A percentile compares a stretch with the other conserved stretches of the same genome.
Conservation (phyloP, 495 filamentous ascomycete genomes). For the Cudoniella acicularis region DNA sequence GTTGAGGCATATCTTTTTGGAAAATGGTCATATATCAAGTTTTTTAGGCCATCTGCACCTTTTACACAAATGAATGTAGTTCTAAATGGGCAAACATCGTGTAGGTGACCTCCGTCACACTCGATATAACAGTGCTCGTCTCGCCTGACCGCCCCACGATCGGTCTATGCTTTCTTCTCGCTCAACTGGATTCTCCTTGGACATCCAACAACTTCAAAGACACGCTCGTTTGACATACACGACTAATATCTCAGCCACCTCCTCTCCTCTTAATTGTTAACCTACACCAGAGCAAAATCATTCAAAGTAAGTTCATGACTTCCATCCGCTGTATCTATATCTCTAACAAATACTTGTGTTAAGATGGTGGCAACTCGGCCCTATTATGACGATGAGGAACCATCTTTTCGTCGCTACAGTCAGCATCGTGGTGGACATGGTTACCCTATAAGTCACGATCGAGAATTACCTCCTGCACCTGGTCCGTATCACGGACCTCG, state of each 20-base stretch:
- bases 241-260: background rate
- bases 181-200: background rate
- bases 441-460: conserved; percentile 20
- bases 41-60: background rate
- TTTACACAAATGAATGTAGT: background rate
- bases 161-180: conserved; percentile 2
- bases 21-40: conserved; percentile 1
- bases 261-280: background rate
- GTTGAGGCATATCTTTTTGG: background rate
- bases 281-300: background rate
- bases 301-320: background rate
- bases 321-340: background rate
- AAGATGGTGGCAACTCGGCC: conserved; percentile 14
- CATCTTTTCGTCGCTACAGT: conserved; percentile 10
- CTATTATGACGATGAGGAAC: conserved; percentile 12
- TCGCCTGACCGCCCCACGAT: conserved; percentile 3
- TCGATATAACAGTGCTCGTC: conserved; percentile 8
- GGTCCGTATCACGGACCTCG: conserved; percentile 5
- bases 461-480: conserved; percentile 14
- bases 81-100: conserved; percentile 9
- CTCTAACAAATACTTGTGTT: background rate
- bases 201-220: background rate
- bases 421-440: conserved; percentile 11
- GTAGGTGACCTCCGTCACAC: conserved; percentile 8
- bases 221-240: conserved; percentile 1